phyloP scores from a whole-genome alignment of 371 early-diverging fungal genomes.

The Mucor velutinosus region DNA sequence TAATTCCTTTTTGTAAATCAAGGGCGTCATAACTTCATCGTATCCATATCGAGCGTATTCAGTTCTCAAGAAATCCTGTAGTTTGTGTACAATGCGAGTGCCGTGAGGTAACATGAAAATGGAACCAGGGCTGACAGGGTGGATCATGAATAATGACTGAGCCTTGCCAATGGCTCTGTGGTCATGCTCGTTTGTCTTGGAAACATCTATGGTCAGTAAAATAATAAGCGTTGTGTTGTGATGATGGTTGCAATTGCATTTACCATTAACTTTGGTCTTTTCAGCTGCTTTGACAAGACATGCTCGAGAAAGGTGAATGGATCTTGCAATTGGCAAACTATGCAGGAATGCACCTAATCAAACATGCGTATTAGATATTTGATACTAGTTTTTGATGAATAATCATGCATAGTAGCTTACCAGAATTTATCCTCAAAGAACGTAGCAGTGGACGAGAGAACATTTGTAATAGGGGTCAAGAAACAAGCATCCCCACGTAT shows the following conservation, averaged over 20 bases:
- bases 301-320: conserved; percentile 6
- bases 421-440: conserved; percentile 6
- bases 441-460: conserved; percentile 10
- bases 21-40: conserved; percentile 95
- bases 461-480: conserved; percentile 7
- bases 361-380: not conserved
- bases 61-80: conserved; percentile 65
- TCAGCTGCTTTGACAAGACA: conserved; percentile 3
- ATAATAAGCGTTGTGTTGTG: not conserved
- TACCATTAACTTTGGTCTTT: conserved; percentile 13
- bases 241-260: not conserved
- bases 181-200: conserved; percentile 62
- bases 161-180: conserved; percentile 95
- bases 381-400: not conserved
- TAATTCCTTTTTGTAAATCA: conserved; percentile 91
- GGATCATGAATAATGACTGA: conserved; percentile 72
- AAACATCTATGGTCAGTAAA: conserved; percentile 14
- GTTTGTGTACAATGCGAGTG: conserved; percentile 81
- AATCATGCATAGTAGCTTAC: not conserved
- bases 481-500: not conserved
- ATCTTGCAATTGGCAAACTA: conserved; percentile 3
- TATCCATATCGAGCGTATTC: conserved; percentile 92
- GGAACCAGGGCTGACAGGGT: conserved; percentile 87
- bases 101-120: conserved; percentile 97
- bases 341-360: conserved; percentile 1